Evolutionary conservation across 768 basidiomycete genomes (phyloP).

Genomic region (Lentinus tigrinus): DNA sequence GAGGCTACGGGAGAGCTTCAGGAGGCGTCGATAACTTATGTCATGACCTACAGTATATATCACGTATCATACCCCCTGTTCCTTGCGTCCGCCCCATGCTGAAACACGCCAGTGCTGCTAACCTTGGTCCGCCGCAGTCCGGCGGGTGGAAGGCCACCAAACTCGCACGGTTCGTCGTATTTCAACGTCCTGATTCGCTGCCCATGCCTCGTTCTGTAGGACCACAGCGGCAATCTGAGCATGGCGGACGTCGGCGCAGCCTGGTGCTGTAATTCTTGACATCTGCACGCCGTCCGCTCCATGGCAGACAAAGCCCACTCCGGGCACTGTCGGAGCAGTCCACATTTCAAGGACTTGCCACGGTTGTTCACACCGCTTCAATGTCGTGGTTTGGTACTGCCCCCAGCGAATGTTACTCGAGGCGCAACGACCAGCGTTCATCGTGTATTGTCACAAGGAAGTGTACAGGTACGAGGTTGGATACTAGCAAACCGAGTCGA

Average conservation of each 20-base stretch:
- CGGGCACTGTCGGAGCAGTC: too few species aligned
- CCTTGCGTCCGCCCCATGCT: neutral
- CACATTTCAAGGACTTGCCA: too few species aligned
- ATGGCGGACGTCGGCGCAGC: neutral
- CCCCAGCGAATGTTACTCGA: too few species aligned
- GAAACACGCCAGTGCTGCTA: neutral
- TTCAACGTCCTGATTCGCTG: neutral
- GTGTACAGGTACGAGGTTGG: neutral
- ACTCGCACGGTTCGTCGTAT: neutral
- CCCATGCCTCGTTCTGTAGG: neutral
- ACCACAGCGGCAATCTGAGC: neutral
- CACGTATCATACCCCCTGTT: too few species aligned
- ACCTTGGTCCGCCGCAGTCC: neutral
- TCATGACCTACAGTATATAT: neutral
- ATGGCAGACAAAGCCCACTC: too few species aligned
- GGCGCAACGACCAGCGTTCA: too few species aligned
- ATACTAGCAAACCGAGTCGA: neutral
- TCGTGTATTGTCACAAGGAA: neutral
- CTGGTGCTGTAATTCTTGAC: too few species aligned
- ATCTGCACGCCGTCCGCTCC: neutral
- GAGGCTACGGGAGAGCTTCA: constrained; percentile 1
- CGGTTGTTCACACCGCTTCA: too few species aligned
- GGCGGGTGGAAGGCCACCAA: neutral
- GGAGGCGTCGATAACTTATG: neutral
- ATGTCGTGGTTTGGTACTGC: too few species aligned